Evolutionary conservation across 2,329 filamentous ascomycete species (phyloP).

Genomic region (Aureobasidium sp.): DNA sequence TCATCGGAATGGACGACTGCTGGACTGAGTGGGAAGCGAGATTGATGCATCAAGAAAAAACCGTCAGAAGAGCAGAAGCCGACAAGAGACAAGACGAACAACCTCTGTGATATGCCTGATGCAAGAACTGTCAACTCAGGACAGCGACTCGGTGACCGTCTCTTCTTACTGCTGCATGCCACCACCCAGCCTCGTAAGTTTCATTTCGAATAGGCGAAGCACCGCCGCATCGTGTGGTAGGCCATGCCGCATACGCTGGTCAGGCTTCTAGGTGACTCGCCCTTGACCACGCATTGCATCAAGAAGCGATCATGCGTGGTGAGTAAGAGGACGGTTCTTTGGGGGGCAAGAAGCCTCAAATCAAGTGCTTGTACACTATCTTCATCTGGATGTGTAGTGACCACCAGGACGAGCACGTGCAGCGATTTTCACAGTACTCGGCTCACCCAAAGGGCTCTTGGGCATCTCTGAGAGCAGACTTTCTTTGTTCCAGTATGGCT

Average conservation of each 20-base stretch:
- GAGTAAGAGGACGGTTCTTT: slow-evolving; percentile 62
- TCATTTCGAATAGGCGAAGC: neutral
- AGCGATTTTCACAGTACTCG: slow-evolving; percentile 60
- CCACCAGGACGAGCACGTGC: slow-evolving; percentile 68
- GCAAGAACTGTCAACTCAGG: neutral
- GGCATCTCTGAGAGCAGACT: slow-evolving; percentile 67
- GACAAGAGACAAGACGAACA: slow-evolving; percentile 37
- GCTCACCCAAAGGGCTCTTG: slow-evolving; percentile 67
- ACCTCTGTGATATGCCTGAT: neutral
- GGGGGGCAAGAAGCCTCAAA: slow-evolving; percentile 58
- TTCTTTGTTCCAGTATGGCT: slow-evolving; percentile 58
- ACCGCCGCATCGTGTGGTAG: neutral
- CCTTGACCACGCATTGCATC: slow-evolving; percentile 65
- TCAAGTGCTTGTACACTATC: slow-evolving; percentile 69
- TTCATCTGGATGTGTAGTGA: slow-evolving; percentile 79
- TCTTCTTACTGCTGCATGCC: slow-evolving; percentile 1
- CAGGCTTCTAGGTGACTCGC: slow-evolving; percentile 29
- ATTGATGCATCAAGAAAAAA: slow-evolving; percentile 58
- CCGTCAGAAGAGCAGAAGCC: slow-evolving; percentile 57
- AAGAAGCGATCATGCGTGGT: slow-evolving; percentile 82
- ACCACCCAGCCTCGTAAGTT: neutral
- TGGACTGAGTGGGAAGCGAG: slow-evolving; percentile 67
- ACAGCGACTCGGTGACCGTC: neutral
- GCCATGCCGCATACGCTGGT: neutral
- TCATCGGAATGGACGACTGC: slow-evolving; percentile 60